phyloP scores from a whole-genome alignment of 1,139 yeast species.

The Nakaseomyces bracarensis region DNA sequence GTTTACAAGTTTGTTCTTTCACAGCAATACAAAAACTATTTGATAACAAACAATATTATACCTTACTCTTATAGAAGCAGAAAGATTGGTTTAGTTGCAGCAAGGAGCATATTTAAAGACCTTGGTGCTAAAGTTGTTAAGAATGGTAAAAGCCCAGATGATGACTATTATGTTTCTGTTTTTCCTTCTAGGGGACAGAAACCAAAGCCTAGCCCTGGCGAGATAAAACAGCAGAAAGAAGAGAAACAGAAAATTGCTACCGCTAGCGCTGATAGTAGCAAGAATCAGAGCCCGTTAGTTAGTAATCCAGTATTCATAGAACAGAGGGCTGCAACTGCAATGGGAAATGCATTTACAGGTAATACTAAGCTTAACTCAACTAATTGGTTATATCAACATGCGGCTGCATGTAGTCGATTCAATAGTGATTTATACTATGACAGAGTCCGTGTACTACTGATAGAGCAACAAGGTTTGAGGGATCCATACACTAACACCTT shows the following conservation, averaged over 20 bases:
- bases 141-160: slow-evolving; percentile 73
- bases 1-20: slow-evolving; percentile 68
- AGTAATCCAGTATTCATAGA: not conserved
- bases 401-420: slow-evolving; percentile 62
- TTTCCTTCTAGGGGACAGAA: slow-evolving; percentile 59
- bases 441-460: slow-evolving; percentile 41
- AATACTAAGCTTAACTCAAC: slow-evolving; percentile 46
- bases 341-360: slow-evolving; percentile 2
- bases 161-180: slow-evolving; percentile 80
- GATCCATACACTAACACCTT: slow-evolving; percentile 78
- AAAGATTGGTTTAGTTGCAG: slow-evolving; percentile 82
- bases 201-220: slow-evolving; percentile 11
- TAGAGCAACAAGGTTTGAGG: slow-evolving; percentile 49
- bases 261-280: slow-evolving; percentile 10
- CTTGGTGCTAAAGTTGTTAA: slow-evolving; percentile 81
- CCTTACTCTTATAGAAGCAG: slow-evolving; percentile 91
- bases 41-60: slow-evolving; percentile 72
- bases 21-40: slow-evolving; percentile 72
- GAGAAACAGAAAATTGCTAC: slow-evolving; percentile 12
- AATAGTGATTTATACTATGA: slow-evolving; percentile 56
- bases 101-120: slow-evolving; percentile 80
- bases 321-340: not conserved
- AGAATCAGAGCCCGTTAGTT: slow-evolving; percentile 14
- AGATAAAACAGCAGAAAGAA: slow-evolving; percentile 12
- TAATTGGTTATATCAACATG: slow-evolving; percentile 84